phyloP scores from a whole-genome alignment of 2,329 filamentous ascomycete species.

The Fusarium zealandicum region DNA sequence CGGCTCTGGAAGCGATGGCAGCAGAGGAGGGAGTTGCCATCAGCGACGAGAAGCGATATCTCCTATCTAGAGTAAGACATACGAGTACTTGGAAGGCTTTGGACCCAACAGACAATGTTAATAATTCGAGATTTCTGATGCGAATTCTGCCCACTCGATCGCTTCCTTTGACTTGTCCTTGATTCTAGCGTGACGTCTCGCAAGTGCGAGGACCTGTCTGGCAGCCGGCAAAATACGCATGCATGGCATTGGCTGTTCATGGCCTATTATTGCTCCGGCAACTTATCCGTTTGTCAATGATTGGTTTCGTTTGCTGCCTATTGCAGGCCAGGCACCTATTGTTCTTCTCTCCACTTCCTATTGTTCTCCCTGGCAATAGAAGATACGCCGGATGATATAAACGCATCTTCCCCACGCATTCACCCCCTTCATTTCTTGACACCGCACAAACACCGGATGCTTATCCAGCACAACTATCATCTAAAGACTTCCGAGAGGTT shows the following conservation, averaged over 20 bases:
- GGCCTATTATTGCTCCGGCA: not conserved
- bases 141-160: not conserved
- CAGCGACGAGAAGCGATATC: conserved; percentile 26
- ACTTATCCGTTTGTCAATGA: not conserved
- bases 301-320: not conserved
- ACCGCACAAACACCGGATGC: too few relatives aligned
- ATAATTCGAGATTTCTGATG: conserved; percentile 3
- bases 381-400: not conserved
- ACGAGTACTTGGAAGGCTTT: conserved; percentile 3
- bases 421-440: not conserved
- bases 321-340: not conserved
- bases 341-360: not conserved
- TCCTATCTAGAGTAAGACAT: conserved; percentile 24
- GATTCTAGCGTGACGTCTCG: not conserved
- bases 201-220: conserved; percentile 6
- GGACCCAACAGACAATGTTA: conserved; percentile 2
- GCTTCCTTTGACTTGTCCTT: too few relatives aligned
- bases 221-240: conserved; percentile 4
- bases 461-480: too few relatives aligned
- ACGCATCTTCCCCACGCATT: not conserved
- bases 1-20: conserved; percentile 35
- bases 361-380: not conserved
- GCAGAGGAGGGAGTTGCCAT: conserved; percentile 16
- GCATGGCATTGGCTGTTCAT: not conserved
- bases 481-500: too few relatives aligned